Conservation (phyloP, 352 stramenopile species). For the Globisporangium camurandrum region DNA sequence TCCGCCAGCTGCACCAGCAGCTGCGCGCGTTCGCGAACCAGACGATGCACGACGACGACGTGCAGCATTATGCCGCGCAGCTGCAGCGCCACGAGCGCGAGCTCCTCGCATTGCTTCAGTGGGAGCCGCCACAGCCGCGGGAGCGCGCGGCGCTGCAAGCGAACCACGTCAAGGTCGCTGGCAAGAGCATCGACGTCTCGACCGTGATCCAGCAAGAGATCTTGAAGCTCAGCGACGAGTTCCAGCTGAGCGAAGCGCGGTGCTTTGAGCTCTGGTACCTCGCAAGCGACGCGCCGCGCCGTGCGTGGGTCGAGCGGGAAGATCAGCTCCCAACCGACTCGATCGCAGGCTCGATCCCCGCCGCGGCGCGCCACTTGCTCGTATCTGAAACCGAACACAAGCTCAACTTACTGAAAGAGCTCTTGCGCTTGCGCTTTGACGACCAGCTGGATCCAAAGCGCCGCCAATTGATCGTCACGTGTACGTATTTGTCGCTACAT, state of each 20-base stretch:
- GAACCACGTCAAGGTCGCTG: conserved; percentile 47
- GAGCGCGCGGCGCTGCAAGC: conserved; percentile 60
- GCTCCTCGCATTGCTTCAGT: conserved; percentile 33
- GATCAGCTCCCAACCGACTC: conserved; percentile 44
- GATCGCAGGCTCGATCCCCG: conserved; percentile 51
- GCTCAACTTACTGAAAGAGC: conserved; percentile 65
- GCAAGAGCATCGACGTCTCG: conserved; percentile 68
- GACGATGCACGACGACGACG: conserved; percentile 56
- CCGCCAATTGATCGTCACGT: conserved; percentile 53
- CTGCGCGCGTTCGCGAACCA: conserved; percentile 56
- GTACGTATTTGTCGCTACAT: too few relatives aligned
- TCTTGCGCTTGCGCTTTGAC: conserved; percentile 62
- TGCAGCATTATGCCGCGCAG: conserved; percentile 44
- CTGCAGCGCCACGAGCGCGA: conserved; percentile 34
- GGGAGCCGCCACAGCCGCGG: conserved; percentile 24
- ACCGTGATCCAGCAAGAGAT: conserved; percentile 79
- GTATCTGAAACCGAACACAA: conserved; percentile 71
- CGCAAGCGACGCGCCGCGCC: conserved; percentile 58
- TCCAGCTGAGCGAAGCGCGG: conserved; percentile 44
- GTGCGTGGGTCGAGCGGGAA: conserved; percentile 61
- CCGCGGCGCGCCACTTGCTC: conserved; percentile 65
- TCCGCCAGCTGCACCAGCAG: conserved; percentile 67
- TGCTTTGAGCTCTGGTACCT: conserved; percentile 77
- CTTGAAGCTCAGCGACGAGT: conserved; percentile 73
- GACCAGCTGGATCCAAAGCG: conserved; percentile 41